Evolutionary conservation across 176 grass and related monocot species (phyloP).

Genomic region (Zoysia japonica): DNA sequence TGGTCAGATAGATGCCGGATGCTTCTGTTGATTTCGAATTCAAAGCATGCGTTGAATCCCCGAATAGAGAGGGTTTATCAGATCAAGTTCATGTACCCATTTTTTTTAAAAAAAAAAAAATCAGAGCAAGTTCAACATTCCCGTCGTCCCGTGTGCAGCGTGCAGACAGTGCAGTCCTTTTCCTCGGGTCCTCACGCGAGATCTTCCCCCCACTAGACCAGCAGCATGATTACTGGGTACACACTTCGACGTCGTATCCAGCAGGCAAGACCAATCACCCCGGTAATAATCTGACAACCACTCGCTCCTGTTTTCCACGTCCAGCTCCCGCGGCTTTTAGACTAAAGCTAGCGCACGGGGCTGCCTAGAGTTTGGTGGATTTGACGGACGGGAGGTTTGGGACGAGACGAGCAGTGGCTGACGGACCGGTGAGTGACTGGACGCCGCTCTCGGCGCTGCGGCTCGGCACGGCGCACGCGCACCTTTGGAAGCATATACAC

Average conservation of each 20-base stretch:
- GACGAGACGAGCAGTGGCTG: not conserved
- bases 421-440: not conserved
- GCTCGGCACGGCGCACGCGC: not conserved
- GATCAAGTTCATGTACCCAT: not conserved
- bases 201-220: not conserved
- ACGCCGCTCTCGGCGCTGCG: not conserved
- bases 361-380: not conserved
- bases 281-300: not conserved
- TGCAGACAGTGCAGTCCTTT: not conserved
- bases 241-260: not conserved
- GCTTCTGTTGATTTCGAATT: not conserved
- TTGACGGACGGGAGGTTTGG: not conserved
- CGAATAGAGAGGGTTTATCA: not conserved
- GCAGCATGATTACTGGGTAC: not conserved
- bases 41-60: not conserved
- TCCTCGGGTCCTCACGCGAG: not conserved
- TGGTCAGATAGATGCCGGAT: not conserved
- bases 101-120: too few species aligned
- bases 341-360: not conserved
- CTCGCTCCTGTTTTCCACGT: not conserved
- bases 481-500: not conserved
- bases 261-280: not conserved
- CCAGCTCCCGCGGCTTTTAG: not conserved
- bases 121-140: not conserved
- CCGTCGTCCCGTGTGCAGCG: not conserved